These are phyloP conservation scores for Moricandia arvensis DNA, from an alignment of 345 rosid species.

Conservation along the genomic window DNA sequence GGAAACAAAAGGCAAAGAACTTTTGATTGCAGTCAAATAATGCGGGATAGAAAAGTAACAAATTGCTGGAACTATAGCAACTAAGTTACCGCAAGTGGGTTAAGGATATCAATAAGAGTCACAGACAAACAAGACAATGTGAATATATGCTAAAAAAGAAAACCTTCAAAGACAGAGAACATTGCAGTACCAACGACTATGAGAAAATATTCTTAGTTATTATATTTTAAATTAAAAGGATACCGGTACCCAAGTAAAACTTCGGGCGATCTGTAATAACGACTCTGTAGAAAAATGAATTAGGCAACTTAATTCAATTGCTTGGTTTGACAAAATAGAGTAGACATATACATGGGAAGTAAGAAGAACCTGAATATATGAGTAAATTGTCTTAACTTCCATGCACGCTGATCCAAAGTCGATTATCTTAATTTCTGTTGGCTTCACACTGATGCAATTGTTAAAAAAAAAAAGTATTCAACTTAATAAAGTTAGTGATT, in stretches of 20 bases:
- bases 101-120: slow-evolving; percentile 6
- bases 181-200: slow-evolving; percentile 3
- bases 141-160: slow-evolving; percentile 11
- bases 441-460: slow-evolving; percentile 67
- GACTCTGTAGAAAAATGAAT: slow-evolving; percentile 71
- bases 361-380: slow-evolving; percentile 85
- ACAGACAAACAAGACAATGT: slow-evolving; percentile 15
- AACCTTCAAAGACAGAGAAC: slow-evolving; percentile 15
- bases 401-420: slow-evolving; percentile 99
- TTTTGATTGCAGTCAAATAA: slow-evolving; percentile 9
- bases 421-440: slow-evolving; percentile 93
- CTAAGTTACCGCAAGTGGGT: neutral
- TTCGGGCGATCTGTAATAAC: slow-evolving; percentile 98
- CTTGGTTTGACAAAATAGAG: slow-evolving; percentile 22
- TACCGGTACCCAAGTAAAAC: slow-evolving; percentile 98
- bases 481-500: slow-evolving; percentile 15
- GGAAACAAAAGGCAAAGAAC: neutral
- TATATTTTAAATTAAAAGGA: slow-evolving; percentile 47
- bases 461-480: slow-evolving; percentile 28
- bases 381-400: slow-evolving; percentile 98
- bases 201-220: neutral
- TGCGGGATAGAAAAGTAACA: neutral
- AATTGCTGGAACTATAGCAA: slow-evolving; percentile 14
- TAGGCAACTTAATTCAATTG: slow-evolving; percentile 18
- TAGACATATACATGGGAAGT: neutral